Conservation (phyloP, 2,329 filamentous ascomycete species). For the Ophiostoma tasmaniense region DNA sequence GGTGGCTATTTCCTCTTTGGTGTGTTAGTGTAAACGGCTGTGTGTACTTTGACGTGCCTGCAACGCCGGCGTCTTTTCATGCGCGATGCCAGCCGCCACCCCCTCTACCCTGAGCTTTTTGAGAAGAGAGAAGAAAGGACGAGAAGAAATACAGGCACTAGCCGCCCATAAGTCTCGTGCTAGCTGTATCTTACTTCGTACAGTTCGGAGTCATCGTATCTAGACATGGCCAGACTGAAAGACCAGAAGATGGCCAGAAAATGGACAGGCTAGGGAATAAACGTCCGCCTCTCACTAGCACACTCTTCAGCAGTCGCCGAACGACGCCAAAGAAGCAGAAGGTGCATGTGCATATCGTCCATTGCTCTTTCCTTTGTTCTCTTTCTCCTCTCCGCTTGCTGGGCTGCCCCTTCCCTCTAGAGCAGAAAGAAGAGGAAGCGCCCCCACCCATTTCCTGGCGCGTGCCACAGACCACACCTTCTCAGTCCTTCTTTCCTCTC, state of each 20-base stretch:
- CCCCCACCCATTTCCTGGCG: constrained; percentile 18
- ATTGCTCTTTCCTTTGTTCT: constrained; percentile 15
- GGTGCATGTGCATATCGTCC: constrained; percentile 13
- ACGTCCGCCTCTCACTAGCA: constrained; percentile 19
- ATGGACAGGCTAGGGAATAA: constrained; percentile 9
- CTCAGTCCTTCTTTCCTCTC: constrained; percentile 17
- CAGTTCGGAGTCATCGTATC: not conserved
- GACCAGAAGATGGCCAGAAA: too few species aligned
- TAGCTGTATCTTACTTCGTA: not conserved
- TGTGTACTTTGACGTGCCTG: not conserved
- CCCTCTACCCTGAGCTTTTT: constrained; percentile 14
- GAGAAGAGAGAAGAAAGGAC: constrained; percentile 4
- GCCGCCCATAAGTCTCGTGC: not conserved
- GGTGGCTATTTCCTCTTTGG: constrained; percentile 15
- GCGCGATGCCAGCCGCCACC: constrained; percentile 19
- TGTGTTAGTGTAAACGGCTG: constrained; percentile 14
- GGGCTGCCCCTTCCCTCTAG: constrained; percentile 16
- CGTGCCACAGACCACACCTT: constrained; percentile 19
- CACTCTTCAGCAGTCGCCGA: constrained; percentile 17
- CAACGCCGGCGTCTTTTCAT: constrained; percentile 14
- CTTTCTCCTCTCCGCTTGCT: constrained; percentile 3
- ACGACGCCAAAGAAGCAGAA: not conserved
- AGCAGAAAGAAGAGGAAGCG: not conserved
- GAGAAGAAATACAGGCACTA: not conserved
- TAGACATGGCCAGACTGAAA: not conserved